Percentiles rank a stretch among this genome's conserved stretches.
Evolutionary conservation across 352 stramenopile genomes (phyloP).

Genomic region (Phytophthora pini): DNA sequence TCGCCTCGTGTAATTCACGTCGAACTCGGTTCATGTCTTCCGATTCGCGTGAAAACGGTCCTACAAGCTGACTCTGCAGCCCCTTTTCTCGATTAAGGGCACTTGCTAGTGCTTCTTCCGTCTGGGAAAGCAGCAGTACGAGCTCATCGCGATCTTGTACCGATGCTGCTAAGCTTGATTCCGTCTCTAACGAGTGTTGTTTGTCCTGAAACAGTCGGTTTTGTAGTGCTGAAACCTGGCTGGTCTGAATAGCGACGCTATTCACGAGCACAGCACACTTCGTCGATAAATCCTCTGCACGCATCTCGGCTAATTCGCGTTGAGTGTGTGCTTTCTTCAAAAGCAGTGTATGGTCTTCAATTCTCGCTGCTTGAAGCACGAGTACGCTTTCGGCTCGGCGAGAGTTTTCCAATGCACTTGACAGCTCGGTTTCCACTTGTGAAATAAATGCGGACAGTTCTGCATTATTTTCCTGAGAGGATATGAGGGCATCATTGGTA

Average conservation of each 20-base stretch:
- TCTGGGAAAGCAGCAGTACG: conserved; percentile 17
- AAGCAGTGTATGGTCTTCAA: conserved; percentile 3
- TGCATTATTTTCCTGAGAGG: conserved; percentile 1
- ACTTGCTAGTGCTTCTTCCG: conserved; percentile 26
- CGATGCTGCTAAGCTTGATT: background rate
- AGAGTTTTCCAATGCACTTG: background rate
- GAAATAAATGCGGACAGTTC: conserved; percentile 7
- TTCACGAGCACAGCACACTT: background rate
- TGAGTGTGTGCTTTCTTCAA: conserved; percentile 10
- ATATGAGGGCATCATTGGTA: background rate
- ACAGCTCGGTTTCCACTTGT: conserved; percentile 3
- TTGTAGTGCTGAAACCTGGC: conserved; percentile 10
- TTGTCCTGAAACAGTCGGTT: background rate
- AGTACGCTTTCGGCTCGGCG: conserved; percentile 1
- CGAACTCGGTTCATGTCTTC: conserved; percentile 30
- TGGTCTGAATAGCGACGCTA: background rate
- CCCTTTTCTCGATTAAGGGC: conserved; percentile 15
- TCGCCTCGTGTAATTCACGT: conserved; percentile 27
- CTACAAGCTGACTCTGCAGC: conserved; percentile 15
- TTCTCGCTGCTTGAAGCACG: background rate
- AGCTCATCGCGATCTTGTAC: conserved; percentile 13
- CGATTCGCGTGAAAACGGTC: conserved; percentile 1
- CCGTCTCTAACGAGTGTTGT: conserved; percentile 7
- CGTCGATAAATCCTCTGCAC: conserved; percentile 7
- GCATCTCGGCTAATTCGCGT: conserved; percentile 11